Conservation (phyloP, 768 basidiomycete species). For the Calocera viscosa region DNA sequence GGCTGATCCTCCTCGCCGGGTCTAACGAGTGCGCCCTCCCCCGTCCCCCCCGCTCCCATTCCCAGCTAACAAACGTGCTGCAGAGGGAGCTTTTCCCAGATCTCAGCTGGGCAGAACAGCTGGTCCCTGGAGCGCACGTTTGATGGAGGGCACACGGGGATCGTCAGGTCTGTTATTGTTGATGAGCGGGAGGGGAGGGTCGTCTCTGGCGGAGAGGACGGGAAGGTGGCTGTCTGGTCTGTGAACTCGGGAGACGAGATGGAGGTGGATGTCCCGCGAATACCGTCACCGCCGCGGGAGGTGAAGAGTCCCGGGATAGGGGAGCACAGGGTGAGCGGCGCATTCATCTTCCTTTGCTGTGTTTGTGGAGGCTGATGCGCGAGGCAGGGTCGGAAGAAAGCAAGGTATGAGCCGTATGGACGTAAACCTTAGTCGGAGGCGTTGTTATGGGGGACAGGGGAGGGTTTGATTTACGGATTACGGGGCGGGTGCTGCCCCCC, state of each 20-base stretch:
- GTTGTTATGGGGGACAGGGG: too few species aligned
- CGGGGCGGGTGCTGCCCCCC: too few species aligned
- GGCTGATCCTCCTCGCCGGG: constrained; percentile 3
- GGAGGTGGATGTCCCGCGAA: neutral
- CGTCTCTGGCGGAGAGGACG: constrained; percentile 21
- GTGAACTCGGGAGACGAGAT: neutral
- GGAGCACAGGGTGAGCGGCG: neutral
- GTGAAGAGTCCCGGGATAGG: neutral
- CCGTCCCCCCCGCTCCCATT: constrained; percentile 9
- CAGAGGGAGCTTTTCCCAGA: constrained; percentile 18
- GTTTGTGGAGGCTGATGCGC: neutral
- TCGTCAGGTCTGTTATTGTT: constrained; percentile 19
- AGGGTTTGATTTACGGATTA: too few species aligned
- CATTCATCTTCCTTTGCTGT: neutral
- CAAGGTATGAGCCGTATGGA: neutral
- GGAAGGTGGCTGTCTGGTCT: constrained; percentile 13
- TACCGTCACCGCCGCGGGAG: neutral
- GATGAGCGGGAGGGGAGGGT: constrained; percentile 15
- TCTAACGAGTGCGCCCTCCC: constrained; percentile 8
- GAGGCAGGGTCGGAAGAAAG: neutral
- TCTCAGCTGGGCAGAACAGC: neutral
- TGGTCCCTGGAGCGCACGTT: constrained; percentile 16
- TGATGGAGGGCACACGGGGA: constrained; percentile 16
- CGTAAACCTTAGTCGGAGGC: too few species aligned
- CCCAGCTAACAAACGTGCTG: neutral